A percentile compares a stretch with the other conserved stretches of the same genome.
Conservation (phyloP, 306 rosid species). For the Sphenostylis stenocarpa region DNA sequence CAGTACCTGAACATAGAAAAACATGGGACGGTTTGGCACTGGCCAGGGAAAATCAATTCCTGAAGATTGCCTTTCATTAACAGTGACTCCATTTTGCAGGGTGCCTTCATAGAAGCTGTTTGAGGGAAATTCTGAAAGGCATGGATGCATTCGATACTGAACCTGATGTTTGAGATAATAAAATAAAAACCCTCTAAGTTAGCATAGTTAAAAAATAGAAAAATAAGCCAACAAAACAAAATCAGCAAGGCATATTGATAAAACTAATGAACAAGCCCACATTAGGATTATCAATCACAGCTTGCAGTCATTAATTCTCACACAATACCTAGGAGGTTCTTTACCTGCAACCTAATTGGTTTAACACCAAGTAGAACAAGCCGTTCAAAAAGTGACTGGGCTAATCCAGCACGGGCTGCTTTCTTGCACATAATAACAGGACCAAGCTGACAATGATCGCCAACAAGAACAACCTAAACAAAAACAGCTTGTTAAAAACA, state of each 20-base stretch:
- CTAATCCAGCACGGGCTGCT: slow-evolving; percentile 99
- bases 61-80: slow-evolving; percentile 88
- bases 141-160: slow-evolving; percentile 99
- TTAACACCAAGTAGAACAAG: slow-evolving; percentile 96
- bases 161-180: slow-evolving; percentile 58
- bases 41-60: slow-evolving; percentile 99
- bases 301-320: not conserved
- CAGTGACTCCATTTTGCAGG: slow-evolving; percentile 94
- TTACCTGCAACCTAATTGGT: slow-evolving; percentile 98
- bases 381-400: slow-evolving; percentile 98
- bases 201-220: not conserved
- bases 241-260: not conserved
- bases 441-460: slow-evolving; percentile 99
- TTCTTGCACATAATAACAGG: slow-evolving; percentile 99
- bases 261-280: not conserved
- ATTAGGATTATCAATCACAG: slow-evolving; percentile 5
- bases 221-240: not conserved
- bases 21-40: slow-evolving; percentile 98
- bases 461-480: slow-evolving; percentile 93
- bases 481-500: slow-evolving; percentile 27
- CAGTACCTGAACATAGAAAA: slow-evolving; percentile 95
- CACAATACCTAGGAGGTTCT: not conserved
- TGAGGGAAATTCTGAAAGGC: slow-evolving; percentile 95
- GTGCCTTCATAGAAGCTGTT: slow-evolving; percentile 99
- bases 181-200: not conserved